Evolutionary conservation across 805 yeast genomes (phyloP), one percentile per base, ranked within the genome.

Genomic region (Sungouiella blattae): DNA sequence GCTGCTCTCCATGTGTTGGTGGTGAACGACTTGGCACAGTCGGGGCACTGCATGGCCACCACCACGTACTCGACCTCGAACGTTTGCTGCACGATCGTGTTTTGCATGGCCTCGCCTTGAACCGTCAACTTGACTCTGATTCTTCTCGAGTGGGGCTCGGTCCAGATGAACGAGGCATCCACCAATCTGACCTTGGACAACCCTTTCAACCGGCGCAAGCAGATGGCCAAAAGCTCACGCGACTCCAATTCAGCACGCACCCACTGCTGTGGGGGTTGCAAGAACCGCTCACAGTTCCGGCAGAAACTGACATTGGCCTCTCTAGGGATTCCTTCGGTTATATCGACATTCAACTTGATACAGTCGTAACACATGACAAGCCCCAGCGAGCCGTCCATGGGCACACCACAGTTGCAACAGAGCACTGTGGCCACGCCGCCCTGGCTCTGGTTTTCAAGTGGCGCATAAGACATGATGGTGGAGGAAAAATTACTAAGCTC

Each of bases 141-240:
- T 70, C 99, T 82, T 62, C 98, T 77, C 18, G 97, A 88, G 62
- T 93, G 99, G 3, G 99, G 98, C 67, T 93, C 99, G 1, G 99
- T 93, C 99, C 99, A 93, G 43, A 94, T 78, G 52, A 89, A 93
- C 4, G 89, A 77, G 2, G 98, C 99, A 65, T 93, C 98, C 27
- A 87, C 79, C 41, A 93, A 69, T 50, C 96, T 71, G 30, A 88
- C 93, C 53, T 85, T 84, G 47, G 77, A 80, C 48, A 93, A 71
- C 37, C 98, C 98, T 51, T 84, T 87, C 53, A 93, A 71, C 57
- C 91, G 78, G 63, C 91, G 80, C 45, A 93, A 69, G 68, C 97
- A 86, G 28, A 93, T 67, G 1, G 98, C 98, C 43, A 93, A 69
- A 35, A 93, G 69, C 60, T 93, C 98, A 61, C 98, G 74, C 16